Evolutionary conservation across 2,329 filamentous ascomycete genomes (phyloP).

Genomic region (Stemphylium lycopersici): DNA sequence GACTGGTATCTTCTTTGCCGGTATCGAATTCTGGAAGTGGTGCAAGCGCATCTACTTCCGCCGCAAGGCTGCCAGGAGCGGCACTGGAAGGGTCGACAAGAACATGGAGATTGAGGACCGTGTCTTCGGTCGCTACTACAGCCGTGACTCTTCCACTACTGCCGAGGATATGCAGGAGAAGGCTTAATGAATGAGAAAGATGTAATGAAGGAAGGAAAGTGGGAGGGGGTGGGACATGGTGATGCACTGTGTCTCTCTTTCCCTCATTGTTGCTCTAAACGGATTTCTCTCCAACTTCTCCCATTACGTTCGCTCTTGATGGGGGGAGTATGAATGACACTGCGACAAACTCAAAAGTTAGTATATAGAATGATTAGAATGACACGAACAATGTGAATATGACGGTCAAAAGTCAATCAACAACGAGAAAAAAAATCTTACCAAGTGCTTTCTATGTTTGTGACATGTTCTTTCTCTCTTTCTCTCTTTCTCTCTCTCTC

Average conservation of each 20-base stretch:
- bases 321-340: background rate
- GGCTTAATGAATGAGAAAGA: background rate
- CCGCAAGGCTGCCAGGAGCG: slow-evolving; percentile 20
- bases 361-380: background rate
- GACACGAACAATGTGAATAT: background rate
- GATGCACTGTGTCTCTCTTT: background rate
- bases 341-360: slow-evolving; percentile 1
- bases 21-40: slow-evolving; percentile 72
- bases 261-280: background rate
- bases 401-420: background rate
- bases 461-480: too few relatives aligned
- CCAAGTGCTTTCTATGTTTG: too few relatives aligned
- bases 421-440: too few relatives aligned
- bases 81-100: slow-evolving; percentile 16
- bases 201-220: background rate
- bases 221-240: background rate
- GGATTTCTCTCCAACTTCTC: too few relatives aligned
- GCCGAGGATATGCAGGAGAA: slow-evolving; percentile 5
- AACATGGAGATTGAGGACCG: slow-evolving; percentile 28
- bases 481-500: too few relatives aligned
- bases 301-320: too few relatives aligned
- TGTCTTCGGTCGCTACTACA: slow-evolving; percentile 26
- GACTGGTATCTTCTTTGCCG: slow-evolving; percentile 66
- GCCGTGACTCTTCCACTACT: background rate
- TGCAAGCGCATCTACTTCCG: slow-evolving; percentile 60